Evolutionary conservation across 805 yeast species (phyloP).

Genomic region (Candida boleticola): DNA sequence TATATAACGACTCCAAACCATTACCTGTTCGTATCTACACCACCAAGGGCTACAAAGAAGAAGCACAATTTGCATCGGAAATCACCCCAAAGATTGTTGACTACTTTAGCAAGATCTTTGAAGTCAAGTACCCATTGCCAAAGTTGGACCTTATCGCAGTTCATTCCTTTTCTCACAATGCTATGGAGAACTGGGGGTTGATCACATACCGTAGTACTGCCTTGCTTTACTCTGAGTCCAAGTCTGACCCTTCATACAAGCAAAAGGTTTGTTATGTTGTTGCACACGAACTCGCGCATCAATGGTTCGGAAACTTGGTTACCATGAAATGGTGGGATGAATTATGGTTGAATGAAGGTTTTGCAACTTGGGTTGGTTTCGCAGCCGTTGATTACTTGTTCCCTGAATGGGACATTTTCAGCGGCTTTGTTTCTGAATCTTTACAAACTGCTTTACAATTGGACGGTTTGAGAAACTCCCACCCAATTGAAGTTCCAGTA

Average conservation of each 20-base stretch:
- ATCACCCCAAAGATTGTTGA: constrained; percentile 51
- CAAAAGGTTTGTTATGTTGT: constrained; percentile 80
- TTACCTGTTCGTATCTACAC: constrained; percentile 54
- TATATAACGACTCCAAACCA: constrained; percentile 36
- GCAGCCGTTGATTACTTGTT: constrained; percentile 63
- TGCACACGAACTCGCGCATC: constrained; percentile 85
- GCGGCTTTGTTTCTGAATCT: constrained; percentile 49
- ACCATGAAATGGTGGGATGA: constrained; percentile 96
- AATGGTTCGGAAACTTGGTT: constrained; percentile 87
- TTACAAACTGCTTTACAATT: constrained; percentile 51
- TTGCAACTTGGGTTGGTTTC: constrained; percentile 85
- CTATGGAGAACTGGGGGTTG: constrained; percentile 91
- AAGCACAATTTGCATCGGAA: constrained; percentile 47
- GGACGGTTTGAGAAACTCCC: constrained; percentile 62
- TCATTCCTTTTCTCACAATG: constrained; percentile 78
- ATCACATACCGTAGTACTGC: constrained; percentile 63
- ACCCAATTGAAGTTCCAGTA: constrained; percentile 84
- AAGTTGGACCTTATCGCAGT: constrained; percentile 79
- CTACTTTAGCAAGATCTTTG: constrained; percentile 47
- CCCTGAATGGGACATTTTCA: constrained; percentile 82
- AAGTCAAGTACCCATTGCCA: constrained; percentile 67
- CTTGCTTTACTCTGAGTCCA: constrained; percentile 42
- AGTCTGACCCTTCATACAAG: constrained; percentile 51
- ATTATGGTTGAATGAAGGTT: constrained; percentile 86
- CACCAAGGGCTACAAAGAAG: constrained; percentile 45